Evolutionary conservation across 2,329 filamentous ascomycete species (phyloP).

Genomic region (Ambrosiella cleistominuta): DNA sequence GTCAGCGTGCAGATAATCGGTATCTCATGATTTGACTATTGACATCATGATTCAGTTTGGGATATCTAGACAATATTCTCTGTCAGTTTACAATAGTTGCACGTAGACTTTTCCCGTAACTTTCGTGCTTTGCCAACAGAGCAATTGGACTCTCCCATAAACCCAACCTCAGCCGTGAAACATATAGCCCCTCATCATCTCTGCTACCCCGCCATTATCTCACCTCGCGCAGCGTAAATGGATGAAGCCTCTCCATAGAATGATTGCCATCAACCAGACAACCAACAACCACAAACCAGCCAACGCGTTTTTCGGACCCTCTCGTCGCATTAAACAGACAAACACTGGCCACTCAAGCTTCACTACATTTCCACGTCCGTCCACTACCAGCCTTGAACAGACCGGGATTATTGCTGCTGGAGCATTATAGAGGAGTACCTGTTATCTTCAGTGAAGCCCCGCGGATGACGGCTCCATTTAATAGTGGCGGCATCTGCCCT

Average conservation of each 20-base stretch:
- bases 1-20: not conserved
- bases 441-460: not conserved
- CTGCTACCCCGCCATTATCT: conserved; percentile 2
- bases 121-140: not conserved
- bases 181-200: not conserved
- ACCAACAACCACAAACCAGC: not conserved
- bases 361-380: conserved; percentile 7
- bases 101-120: not conserved
- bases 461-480: conserved; percentile 6
- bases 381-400: not conserved
- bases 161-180: not conserved
- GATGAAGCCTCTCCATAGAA: no score
- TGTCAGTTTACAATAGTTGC: no score
- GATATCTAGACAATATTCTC: no score
- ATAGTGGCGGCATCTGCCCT: conserved; percentile 2
- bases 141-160: not conserved
- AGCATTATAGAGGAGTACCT: not conserved
- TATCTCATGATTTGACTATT: not conserved
- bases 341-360: not conserved
- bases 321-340: not conserved
- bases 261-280: not conserved
- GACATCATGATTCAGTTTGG: no score
- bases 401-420: not conserved
- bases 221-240: not conserved
- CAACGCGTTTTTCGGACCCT: not conserved